Conservation (phyloP, 345 rosid species). For the Tarenaya hassleriana region DNA sequence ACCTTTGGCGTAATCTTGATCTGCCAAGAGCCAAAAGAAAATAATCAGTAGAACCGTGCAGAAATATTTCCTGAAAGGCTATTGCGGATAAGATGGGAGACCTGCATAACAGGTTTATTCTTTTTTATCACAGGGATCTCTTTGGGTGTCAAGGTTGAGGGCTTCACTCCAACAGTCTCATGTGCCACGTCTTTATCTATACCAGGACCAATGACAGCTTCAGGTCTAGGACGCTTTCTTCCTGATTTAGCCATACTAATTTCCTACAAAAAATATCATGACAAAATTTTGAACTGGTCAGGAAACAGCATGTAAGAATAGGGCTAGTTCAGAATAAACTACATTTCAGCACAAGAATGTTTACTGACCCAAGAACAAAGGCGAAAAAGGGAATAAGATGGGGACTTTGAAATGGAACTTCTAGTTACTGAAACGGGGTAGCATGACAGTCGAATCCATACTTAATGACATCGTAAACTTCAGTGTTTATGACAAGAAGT, state of each 20-base stretch:
- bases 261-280: constrained; percentile 36
- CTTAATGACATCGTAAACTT: constrained; percentile 4
- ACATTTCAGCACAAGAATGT: neutral
- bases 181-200: constrained; percentile 59
- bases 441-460: no score
- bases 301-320: constrained; percentile 5
- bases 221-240: constrained; percentile 57
- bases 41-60: constrained; percentile 4
- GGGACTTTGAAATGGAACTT: neutral
- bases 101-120: constrained; percentile 81
- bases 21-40: constrained; percentile 33
- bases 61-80: constrained; percentile 1
- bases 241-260: constrained; percentile 32
- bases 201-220: constrained; percentile 76
- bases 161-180: constrained; percentile 85
- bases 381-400: neutral
- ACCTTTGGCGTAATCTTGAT: constrained; percentile 69
- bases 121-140: constrained; percentile 80
- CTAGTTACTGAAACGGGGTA: constrained; percentile 4
- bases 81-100: constrained; percentile 17
- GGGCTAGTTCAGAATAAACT: neutral
- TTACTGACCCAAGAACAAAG: constrained; percentile 9
- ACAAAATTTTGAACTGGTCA: constrained; percentile 9
- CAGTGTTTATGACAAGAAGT: constrained; percentile 19
- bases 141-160: constrained; percentile 69